phyloP scores from a whole-genome alignment of 139 green algal genomes.

The Haematococcus lacustris region DNA sequence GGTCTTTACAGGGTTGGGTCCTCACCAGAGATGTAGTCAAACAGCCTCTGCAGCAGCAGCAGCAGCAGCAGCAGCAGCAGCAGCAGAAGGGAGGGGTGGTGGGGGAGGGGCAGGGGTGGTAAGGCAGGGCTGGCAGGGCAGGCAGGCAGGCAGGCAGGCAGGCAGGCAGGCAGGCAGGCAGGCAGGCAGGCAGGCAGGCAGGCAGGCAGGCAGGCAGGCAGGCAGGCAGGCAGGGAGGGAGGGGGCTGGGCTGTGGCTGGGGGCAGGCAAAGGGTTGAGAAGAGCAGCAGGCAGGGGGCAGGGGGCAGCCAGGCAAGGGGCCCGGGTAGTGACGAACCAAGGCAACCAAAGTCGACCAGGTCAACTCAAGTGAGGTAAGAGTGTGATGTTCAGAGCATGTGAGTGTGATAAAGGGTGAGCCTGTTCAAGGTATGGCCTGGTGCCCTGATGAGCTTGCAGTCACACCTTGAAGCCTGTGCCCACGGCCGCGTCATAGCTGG shows the following conservation, averaged over 20 bases:
- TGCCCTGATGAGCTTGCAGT: not conserved
- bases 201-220: too few relatives aligned
- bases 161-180: too few relatives aligned
- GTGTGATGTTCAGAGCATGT: not conserved
- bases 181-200: too few relatives aligned
- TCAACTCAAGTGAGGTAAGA: not conserved
- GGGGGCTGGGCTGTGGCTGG: not conserved
- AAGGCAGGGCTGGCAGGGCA: too few relatives aligned
- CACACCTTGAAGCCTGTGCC: conserved; percentile 60
- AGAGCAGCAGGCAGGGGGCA: not conserved
- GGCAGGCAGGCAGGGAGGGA: too few relatives aligned
- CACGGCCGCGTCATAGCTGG: conserved; percentile 43
- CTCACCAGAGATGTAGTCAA: conserved; percentile 34
- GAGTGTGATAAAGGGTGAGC: not conserved
- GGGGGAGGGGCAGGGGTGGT: too few relatives aligned
- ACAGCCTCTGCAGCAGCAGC: conserved; percentile 21
- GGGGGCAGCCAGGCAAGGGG: too few relatives aligned
- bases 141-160: too few relatives aligned
- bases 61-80: not conserved
- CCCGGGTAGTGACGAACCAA: not conserved
- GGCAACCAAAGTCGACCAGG: too few relatives aligned
- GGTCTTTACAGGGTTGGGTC: too few relatives aligned
- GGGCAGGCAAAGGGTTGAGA: not conserved
- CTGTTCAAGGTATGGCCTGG: too few relatives aligned
- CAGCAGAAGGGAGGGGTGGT: not conserved